These are phyloP conservation scores for Yamadazyma paraphyllophila DNA, from an alignment of 805 yeast genomes.

Conservation along the genomic window DNA sequence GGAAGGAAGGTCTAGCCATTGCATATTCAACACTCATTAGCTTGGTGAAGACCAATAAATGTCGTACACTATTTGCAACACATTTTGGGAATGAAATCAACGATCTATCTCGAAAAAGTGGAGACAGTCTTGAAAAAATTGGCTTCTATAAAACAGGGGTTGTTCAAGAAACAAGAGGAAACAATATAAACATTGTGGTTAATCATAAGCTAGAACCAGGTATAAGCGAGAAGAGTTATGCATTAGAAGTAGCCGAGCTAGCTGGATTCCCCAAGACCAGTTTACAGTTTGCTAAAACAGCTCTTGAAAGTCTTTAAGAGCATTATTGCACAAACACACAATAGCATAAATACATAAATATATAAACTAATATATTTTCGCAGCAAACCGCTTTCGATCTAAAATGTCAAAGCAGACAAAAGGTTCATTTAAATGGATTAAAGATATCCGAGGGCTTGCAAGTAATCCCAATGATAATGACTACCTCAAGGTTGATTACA, in stretches of 20 bases:
- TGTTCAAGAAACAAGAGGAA: constrained; percentile 11
- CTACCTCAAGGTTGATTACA: constrained; percentile 30
- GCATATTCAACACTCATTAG: constrained; percentile 73
- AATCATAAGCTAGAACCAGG: constrained; percentile 65
- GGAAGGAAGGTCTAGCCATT: constrained; percentile 78
- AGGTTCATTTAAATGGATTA: constrained; percentile 12
- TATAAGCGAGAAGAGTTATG: constrained; percentile 72
- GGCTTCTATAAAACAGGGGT: constrained; percentile 35
- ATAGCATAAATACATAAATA: no score
- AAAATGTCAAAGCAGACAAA: constrained; percentile 1
- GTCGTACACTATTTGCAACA: constrained; percentile 85
- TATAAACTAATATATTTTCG: not conserved
- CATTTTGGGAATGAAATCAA: constrained; percentile 57
- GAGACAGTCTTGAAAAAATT: constrained; percentile 24
- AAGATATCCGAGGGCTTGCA: constrained; percentile 15
- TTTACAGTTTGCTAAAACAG: constrained; percentile 47
- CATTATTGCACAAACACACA: not conserved
- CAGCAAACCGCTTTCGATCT: not conserved
- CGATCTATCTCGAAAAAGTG: constrained; percentile 31
- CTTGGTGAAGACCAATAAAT: constrained; percentile 51
- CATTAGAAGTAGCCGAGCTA: constrained; percentile 68
- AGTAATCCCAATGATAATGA: constrained; percentile 21
- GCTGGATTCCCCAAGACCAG: constrained; percentile 77
- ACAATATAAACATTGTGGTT: constrained; percentile 30
- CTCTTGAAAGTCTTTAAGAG: constrained; percentile 11